Base-by-base conservation (phyloP, 176 grass and related monocot genomes). In the Panicum miliaceum region DNA sequence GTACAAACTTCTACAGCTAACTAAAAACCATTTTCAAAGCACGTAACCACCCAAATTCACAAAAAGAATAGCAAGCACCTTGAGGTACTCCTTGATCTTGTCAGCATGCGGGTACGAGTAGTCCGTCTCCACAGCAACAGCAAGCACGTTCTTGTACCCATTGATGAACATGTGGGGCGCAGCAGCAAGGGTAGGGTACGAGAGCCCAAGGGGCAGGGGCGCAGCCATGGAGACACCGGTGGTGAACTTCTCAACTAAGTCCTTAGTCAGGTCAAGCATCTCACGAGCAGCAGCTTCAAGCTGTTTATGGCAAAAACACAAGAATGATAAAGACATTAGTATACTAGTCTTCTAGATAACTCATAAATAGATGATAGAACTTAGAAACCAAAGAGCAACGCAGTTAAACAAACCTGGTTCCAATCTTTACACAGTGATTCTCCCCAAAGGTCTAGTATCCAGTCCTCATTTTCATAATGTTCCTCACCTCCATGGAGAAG, bases 111-210 rank as follows among this genome's bases (percentile, higher is more conserved):
- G 86, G 64, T 92, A 93, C 0, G 88, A 87, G 89, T 93, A 96
- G 27, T 96, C 91, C 0, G 94, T 96, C 60, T 93, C 94, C 84
- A 96, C 75, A 15, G 94, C 94, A 76, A 96, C 59, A 75, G 94
- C 94, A 69, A 96, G 88, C 16, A 96, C 94, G 12, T 96, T 96
- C 86, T 96, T 96, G 86, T 96, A 96, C 8, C 80, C 94, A 22
- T 96, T 96, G 66, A 96, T 68, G 82, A 96, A 96, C 94, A 96
- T 93, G 78, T 96, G 94, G 0, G 94, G 94, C 0, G 91, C 94
- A 32, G 91, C 94, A 84, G 94, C 94, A 26, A 96, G 79, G 29
- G 94, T 93, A 8, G 91, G 94, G 82, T 93, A 96, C 0, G 94
- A 93, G 29, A 96, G 68, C 2, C 86, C 94, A 59, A 96, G 67